Base-by-base conservation (phyloP, 2,329 filamentous ascomycete genomes). In the Botrytis fragariae region DNA sequence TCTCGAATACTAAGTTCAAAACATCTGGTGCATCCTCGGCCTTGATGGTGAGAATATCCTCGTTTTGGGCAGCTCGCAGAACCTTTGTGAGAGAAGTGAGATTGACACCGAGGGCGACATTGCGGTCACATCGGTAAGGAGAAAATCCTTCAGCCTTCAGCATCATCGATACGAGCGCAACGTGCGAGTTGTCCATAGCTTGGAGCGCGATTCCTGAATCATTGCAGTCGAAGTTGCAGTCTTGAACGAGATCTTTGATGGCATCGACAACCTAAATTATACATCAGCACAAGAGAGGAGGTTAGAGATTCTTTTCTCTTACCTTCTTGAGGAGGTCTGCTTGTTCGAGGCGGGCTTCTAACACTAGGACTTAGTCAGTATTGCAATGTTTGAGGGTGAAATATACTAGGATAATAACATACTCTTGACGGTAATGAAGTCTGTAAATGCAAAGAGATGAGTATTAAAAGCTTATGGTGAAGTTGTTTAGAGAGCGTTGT, bases 181-280 rank as follows among this genome's bases (percentile, higher is more conserved):
- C 96, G 85, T 99, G 96, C 69, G 95, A 98, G 90, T 98, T 99
- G 88, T 99, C 96, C 97, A 99, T 99, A 81, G 96, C 96, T 85
- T 99, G 96, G 73, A 99, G 93, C 69, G 95, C 95, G 81, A 99
- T 96, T 76, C 96, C 96, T 72, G 94, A 95, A 88, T 99, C 97
- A 92, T 98, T 99, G 92, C 97, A 99, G 88, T 99, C 96, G 86
- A 99, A 99, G 86, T 99, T 99, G 91, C 96, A 99, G 86, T 99
- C 96, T 85, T 98, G 96, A 71, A 99, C 96, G 69, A 99, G 91
- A 81, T 99, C 96, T 86, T 98, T 98, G 91, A 99, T 98, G 80
- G 97, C 94, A 83, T 99, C 97, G 81, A 99, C 95, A 76, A 98
- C 93, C 94, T 97, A 78, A 44, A 75, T 61, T 69, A 69, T 25